phyloP scores from a whole-genome alignment of 805 yeast species.

The Sugiyamaella boreocaroliniensis region DNA sequence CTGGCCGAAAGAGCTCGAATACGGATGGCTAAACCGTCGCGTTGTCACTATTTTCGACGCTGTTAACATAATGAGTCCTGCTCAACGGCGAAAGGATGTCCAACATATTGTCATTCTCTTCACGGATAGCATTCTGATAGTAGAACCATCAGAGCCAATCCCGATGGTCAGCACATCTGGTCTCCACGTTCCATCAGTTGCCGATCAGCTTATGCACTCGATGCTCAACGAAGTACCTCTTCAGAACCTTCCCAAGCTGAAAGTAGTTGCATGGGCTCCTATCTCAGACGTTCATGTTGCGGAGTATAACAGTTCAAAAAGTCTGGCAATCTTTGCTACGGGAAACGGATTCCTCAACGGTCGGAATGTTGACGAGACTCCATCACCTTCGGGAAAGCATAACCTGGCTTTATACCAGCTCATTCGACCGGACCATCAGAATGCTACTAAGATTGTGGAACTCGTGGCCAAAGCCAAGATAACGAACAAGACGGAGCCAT shows the following conservation, averaged over 20 bases:
- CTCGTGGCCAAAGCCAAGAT: constrained; percentile 62
- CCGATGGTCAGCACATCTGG: constrained; percentile 31
- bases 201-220: constrained; percentile 86
- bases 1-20: constrained; percentile 84
- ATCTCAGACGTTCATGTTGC: constrained; percentile 51
- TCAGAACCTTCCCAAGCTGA: constrained; percentile 52
- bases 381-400: constrained; percentile 15
- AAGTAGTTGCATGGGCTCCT: constrained; percentile 61
- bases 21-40: constrained; percentile 81
- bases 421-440: constrained; percentile 19
- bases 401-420: constrained; percentile 21
- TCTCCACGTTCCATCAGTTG: constrained; percentile 48
- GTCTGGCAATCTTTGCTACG: constrained; percentile 28
- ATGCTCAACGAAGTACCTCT: constrained; percentile 79
- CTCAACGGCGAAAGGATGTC: constrained; percentile 16
- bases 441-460: constrained; percentile 43
- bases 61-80: constrained; percentile 28
- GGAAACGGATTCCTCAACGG: constrained; percentile 21
- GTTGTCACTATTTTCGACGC: constrained; percentile 70
- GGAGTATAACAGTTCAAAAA: constrained; percentile 33
- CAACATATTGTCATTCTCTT: constrained; percentile 65
- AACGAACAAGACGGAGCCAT: constrained; percentile 72
- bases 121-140: constrained; percentile 68
- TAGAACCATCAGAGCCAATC: constrained; percentile 41
- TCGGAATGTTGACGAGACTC: not conserved